A percentile compares a stretch with the other conserved stretches of the same genome.
Evolutionary conservation across 2,329 filamentous ascomycete genomes (phyloP).

Genomic region (Venturia pyrina): DNA sequence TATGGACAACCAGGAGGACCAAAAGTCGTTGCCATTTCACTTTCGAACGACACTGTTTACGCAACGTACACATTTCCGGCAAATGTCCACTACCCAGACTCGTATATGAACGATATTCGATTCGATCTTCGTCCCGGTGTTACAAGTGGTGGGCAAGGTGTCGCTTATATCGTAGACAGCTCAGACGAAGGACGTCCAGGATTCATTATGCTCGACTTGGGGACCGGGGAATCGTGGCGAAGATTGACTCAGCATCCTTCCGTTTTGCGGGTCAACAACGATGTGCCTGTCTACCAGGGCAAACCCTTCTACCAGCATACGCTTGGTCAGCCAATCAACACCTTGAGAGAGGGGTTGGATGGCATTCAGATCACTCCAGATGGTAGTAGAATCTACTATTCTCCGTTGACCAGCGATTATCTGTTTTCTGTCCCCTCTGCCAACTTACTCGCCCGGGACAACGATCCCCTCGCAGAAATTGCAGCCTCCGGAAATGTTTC

Average conservation of each 20-base stretch:
- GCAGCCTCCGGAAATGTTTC: slow-evolving; percentile 34
- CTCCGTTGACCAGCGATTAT: slow-evolving; percentile 33
- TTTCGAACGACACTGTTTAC: slow-evolving; percentile 36
- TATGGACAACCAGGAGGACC: slow-evolving; percentile 37
- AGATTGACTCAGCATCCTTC: slow-evolving; percentile 34
- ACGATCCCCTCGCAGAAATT: slow-evolving; percentile 33
- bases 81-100: slow-evolving; percentile 36
- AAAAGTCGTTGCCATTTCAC: slow-evolving; percentile 40
- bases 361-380: slow-evolving; percentile 42
- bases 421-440: slow-evolving; percentile 37
- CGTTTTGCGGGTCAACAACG: slow-evolving; percentile 35
- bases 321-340: slow-evolving; percentile 27
- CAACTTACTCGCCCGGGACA: slow-evolving; percentile 29
- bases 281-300: slow-evolving; percentile 40
- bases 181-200: slow-evolving; percentile 39
- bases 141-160: slow-evolving; percentile 6
- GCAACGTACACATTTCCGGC: slow-evolving; percentile 39
- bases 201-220: slow-evolving; percentile 41
- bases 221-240: slow-evolving; percentile 38
- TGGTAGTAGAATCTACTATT: slow-evolving; percentile 38
- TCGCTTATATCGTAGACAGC: slow-evolving; percentile 46
- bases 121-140: slow-evolving; percentile 41
- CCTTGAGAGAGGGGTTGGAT: slow-evolving; percentile 37
- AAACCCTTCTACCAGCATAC: slow-evolving; percentile 34
- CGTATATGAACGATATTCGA: slow-evolving; percentile 45